Evolutionary conservation across 129 eudicot genomes (phyloP).

Genomic region (Escallonia rubra): DNA sequence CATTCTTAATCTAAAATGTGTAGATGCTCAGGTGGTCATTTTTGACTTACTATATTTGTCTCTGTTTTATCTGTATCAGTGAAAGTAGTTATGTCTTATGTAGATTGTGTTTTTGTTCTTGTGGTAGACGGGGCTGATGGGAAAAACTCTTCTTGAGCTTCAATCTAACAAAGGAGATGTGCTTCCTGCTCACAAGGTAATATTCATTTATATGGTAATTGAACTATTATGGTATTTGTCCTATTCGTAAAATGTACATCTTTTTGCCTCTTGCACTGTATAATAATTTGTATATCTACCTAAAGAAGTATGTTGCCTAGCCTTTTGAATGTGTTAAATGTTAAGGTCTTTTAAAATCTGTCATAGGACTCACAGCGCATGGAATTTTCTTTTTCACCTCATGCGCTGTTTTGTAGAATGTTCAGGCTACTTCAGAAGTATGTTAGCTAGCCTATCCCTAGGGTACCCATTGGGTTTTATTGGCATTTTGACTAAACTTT

Average conservation of each 20-base stretch:
- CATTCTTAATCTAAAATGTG: conserved; percentile 86
- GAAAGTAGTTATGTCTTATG: background rate
- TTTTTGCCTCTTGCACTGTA: background rate
- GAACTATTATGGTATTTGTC: background rate
- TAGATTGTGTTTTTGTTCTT: conserved; percentile 5
- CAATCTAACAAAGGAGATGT: conserved; percentile 95
- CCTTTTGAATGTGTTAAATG: background rate
- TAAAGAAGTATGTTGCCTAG: background rate
- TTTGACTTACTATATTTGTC: background rate
- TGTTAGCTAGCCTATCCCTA: too few relatives aligned
- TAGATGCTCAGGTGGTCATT: conserved; percentile 81
- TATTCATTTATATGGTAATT: conserved; percentile 8
- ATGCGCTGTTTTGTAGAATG: too few relatives aligned
- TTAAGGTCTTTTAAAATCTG: too few relatives aligned
- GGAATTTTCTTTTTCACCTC: too few relatives aligned
- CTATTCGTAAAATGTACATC: background rate
- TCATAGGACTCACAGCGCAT: too few relatives aligned
- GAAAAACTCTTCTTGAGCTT: conserved; percentile 86
- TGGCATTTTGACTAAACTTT: too few relatives aligned
- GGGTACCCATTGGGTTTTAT: too few relatives aligned
- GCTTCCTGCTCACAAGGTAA: conserved; percentile 94
- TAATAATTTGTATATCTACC: background rate
- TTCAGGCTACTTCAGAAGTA: too few relatives aligned
- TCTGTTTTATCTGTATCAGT: background rate
- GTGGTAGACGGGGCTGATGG: conserved; percentile 83